Conservation (phyloP, 345 rosid species). For the Sonneratia alba region DNA sequence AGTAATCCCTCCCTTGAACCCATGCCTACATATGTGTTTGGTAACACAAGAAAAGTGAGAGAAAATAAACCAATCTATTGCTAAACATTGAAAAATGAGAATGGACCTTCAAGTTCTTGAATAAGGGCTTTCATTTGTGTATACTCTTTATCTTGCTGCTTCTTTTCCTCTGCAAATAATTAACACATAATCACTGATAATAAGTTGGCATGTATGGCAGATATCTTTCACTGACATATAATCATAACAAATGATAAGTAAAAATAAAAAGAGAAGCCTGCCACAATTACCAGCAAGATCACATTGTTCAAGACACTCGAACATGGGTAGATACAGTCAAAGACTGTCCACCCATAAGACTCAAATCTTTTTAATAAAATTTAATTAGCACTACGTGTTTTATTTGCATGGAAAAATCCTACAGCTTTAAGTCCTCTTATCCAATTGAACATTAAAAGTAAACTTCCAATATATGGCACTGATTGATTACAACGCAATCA, state of each 20-base stretch:
- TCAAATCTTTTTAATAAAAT: background rate
- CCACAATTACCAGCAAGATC: background rate
- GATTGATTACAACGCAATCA: background rate
- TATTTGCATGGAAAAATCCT: background rate
- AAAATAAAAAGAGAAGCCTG: background rate
- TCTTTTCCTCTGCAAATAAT: conserved; percentile 46
- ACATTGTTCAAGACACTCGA: background rate
- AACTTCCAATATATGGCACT: background rate
- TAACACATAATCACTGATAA: conserved; percentile 11
- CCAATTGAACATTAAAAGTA: background rate
- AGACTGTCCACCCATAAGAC: background rate
- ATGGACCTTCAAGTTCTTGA: conserved; percentile 61
- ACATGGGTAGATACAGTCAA: background rate
- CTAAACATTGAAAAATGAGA: conserved; percentile 8
- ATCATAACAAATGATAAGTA: background rate
- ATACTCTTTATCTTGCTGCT: conserved; percentile 46
- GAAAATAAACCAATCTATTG: background rate
- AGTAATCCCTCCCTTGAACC: background rate
- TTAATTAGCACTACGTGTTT: background rate
- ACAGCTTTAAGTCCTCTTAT: background rate
- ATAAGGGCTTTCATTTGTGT: conserved; percentile 58
- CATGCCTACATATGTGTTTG: background rate
- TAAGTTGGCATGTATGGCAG: background rate
- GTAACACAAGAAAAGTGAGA: background rate
- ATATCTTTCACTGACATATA: background rate